These are phyloP conservation scores for Pterocarpus macrocarpus DNA, from an alignment of 306 rosid species.

Conservation along the genomic window DNA sequence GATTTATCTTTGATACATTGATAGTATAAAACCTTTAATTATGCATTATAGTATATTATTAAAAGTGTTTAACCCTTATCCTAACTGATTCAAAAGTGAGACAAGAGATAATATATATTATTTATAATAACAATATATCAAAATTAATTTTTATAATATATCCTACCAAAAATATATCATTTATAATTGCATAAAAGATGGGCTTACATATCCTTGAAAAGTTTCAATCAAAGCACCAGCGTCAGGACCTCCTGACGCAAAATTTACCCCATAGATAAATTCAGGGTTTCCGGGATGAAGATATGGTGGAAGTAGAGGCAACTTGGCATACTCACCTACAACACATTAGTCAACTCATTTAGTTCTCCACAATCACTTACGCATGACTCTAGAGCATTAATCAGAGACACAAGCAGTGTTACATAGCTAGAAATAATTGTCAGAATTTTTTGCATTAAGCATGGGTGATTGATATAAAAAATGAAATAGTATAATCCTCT, in stretches of 20 bases:
- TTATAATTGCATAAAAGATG: too few species aligned
- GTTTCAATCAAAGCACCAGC: slow-evolving; percentile 67
- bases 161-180: background rate
- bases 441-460: too few species aligned
- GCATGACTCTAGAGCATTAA: too few species aligned
- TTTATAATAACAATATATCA: background rate
- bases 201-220: slow-evolving; percentile 46
- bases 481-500: too few species aligned
- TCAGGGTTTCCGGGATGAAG: slow-evolving; percentile 48
- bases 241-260: slow-evolving; percentile 74
- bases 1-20: background rate
- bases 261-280: slow-evolving; percentile 59
- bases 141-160: too few species aligned
- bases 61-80: background rate
- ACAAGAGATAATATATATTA: too few species aligned
- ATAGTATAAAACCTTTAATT: background rate
- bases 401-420: too few species aligned
- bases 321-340: slow-evolving; percentile 61
- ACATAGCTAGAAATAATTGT: too few species aligned
- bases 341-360: too few species aligned
- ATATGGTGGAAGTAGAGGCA: slow-evolving; percentile 59
- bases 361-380: background rate
- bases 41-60: too few species aligned
- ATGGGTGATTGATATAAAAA: too few species aligned
- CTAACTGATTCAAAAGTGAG: too few species aligned